Evolutionary conservation across 148 eudicot genomes (phyloP), one percentile per base, ranked within the genome.

Genomic region (Talinum fruticosum): DNA sequence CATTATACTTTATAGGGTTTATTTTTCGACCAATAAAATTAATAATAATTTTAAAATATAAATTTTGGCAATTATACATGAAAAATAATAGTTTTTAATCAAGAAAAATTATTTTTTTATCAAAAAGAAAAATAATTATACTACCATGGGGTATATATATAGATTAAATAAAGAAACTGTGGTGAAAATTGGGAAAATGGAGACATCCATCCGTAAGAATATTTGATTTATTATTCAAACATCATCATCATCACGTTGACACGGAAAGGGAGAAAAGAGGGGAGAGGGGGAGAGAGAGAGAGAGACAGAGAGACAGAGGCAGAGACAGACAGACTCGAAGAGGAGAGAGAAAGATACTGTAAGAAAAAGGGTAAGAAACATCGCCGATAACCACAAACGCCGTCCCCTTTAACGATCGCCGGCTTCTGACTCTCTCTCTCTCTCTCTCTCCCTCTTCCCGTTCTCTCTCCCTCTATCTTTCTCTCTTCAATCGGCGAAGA

Each of bases 341-440:
- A 13, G 59, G 51, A 71, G 34, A 71, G 21, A 36, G 23, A 37
- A 19, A 14, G 23, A 21, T 14, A 10, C 23, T 18, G 72, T n/a
- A 61, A 41, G 67, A 38, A 65, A 29, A 21, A 76, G 68, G 51
- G 30, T 15, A 33, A 53, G 51, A 13, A 49, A 45, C 34, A 28
- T 15, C 73, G 30, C 34, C 15, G 41, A 69, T 69, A 19, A 57
- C 45, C 76, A 47, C 62, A 44, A 61, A 62, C 79, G 76, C 72
- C 83, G 83, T 65, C 57, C 51, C 47, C 67, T 37, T 64, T 21
- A 78, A 69, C 78, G 61, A 74, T 71, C 82, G 82, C 85, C 80
- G 77, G 66, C 61, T 77, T 77, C 75, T 67, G 24, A 6, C 33
- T 57, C 64, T 66, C 79, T 4, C 51, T 69, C 68, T 73, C 66